Base-by-base conservation (phyloP, 768 basidiomycete genomes). In the Collybia nuda region DNA sequence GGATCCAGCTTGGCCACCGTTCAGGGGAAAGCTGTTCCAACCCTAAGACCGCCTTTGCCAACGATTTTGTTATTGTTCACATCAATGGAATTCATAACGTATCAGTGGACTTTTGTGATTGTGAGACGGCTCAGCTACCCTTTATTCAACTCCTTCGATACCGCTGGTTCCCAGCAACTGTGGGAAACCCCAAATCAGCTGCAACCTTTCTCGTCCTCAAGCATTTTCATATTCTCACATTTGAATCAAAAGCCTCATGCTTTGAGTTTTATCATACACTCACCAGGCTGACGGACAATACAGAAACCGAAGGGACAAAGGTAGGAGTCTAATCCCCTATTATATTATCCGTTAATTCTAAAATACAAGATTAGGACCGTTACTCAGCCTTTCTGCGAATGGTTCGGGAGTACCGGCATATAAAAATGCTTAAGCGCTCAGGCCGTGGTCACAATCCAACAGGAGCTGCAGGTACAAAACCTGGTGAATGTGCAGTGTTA, bases 121-220 rank as follows among this genome's bases (percentile, higher is more conserved):
- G 70, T 36, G 32, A 51, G 22, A 24, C 23, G 2, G 37, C 52
- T 2, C 36, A 49, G 15, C 43, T 15, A 6, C 50, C 52, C 9
- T 41, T 51, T 2, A 48, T 51, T 2, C 71, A 76, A 40, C 61
- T 75, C 0, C 64, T 76, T 1, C 58, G 62, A 5, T 48, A 53
- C 36, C 41, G 57, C 0, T 51, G 59, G 28, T 66, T 47, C 29
- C 68, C 69, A 21, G 60, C 61, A 19, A 66, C 66, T 4, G 47
- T 53, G 0, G 41, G 21, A 0, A 29, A 55, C 8, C 67, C 66
- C 1, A 61, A 63, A 38, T 61, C 67, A 1, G 63, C 62, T 14
- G 61, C 68, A 6, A 64, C 67, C 12, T 62, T 69, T 29, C 35
- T 21, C 1, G 48, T 64, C 6, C 57, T 70, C 2, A 47, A 62